Percentiles rank a stretch among this genome's conserved stretches.
phyloP scores from a whole-genome alignment of 202 grass and related monocot species.

The Setaria italica region DNA sequence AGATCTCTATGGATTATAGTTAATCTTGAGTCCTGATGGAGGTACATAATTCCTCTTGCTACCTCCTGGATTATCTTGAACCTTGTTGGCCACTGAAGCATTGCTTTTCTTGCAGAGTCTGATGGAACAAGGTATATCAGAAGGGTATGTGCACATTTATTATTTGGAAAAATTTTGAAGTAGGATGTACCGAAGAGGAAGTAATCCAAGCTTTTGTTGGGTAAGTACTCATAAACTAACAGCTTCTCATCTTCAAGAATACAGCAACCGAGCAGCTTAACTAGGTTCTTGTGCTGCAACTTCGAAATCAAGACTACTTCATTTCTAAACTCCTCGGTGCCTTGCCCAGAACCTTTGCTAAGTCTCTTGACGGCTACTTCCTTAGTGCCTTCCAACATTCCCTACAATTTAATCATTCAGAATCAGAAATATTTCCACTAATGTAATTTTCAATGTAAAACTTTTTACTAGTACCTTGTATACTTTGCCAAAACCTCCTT shows the following conservation, averaged over 20 bases:
- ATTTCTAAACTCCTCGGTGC: conserved; percentile 37
- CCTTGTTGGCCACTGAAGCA: conserved; percentile 51
- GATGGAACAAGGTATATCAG: too few relatives aligned
- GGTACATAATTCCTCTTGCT: conserved; percentile 54
- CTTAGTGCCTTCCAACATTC: background rate
- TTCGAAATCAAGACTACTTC: conserved; percentile 46
- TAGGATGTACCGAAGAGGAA: conserved; percentile 35
- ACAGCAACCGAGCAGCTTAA: conserved; percentile 51
- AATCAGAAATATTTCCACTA: too few relatives aligned
- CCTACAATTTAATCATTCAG: background rate
- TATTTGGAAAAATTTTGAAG: background rate
- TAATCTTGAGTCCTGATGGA: conserved; percentile 57
- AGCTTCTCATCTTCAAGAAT: conserved; percentile 52
- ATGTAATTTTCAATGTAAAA: too few relatives aligned
- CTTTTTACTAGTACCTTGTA: conserved; percentile 29
- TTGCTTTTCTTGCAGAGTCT: conserved; percentile 6
- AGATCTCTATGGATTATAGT: conserved; percentile 57
- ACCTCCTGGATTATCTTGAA: conserved; percentile 43
- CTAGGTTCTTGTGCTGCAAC: conserved; percentile 59
- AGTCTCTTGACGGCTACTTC: conserved; percentile 58
- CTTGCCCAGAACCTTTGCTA: conserved; percentile 45
- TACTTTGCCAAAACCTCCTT: conserved; percentile 53
- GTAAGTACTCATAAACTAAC: conserved; percentile 51
- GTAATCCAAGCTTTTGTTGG: conserved; percentile 51
- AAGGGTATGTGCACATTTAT: too few relatives aligned